Conservation (phyloP, 495 filamentous ascomycete genomes). For the Staphylotrichum tortipilum region DNA sequence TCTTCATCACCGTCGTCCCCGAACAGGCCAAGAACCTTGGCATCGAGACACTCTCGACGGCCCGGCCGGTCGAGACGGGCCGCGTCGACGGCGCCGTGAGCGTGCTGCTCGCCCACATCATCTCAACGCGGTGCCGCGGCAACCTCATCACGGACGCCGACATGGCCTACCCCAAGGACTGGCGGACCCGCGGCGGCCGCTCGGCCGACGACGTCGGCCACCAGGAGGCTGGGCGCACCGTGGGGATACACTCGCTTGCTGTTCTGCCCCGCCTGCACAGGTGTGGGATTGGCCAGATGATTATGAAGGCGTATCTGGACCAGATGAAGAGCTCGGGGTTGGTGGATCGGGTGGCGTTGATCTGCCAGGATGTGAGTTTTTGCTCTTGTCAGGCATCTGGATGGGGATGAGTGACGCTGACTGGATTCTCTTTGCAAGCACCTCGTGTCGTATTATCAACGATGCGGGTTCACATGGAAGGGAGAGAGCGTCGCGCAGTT, state of each 20-base stretch:
- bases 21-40: slow-evolving; percentile 37
- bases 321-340: slow-evolving; percentile 51
- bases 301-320: slow-evolving; percentile 70
- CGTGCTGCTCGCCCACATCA: slow-evolving; percentile 71
- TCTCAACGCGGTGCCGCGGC: slow-evolving; percentile 60
- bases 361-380: slow-evolving; percentile 57
- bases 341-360: slow-evolving; percentile 64
- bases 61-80: slow-evolving; percentile 38
- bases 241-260: slow-evolving; percentile 75
- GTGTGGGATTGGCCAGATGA: slow-evolving; percentile 62
- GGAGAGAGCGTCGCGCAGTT: slow-evolving; percentile 57
- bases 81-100: slow-evolving; percentile 41
- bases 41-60: slow-evolving; percentile 41
- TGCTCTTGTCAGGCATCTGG: not conserved
- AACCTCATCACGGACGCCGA: slow-evolving; percentile 60
- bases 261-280: slow-evolving; percentile 68
- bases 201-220: slow-evolving; percentile 41
- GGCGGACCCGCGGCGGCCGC: slow-evolving; percentile 35
- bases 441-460: slow-evolving; percentile 65
- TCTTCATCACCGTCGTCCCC: slow-evolving; percentile 58
- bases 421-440: slow-evolving; percentile 37
- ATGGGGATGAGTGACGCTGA: not conserved
- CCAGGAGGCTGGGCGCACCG: slow-evolving; percentile 60
- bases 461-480: slow-evolving; percentile 60
- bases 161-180: slow-evolving; percentile 65